phyloP scores from a whole-genome alignment of 2,329 filamentous ascomycete species.

The Cytospora leucostoma region DNA sequence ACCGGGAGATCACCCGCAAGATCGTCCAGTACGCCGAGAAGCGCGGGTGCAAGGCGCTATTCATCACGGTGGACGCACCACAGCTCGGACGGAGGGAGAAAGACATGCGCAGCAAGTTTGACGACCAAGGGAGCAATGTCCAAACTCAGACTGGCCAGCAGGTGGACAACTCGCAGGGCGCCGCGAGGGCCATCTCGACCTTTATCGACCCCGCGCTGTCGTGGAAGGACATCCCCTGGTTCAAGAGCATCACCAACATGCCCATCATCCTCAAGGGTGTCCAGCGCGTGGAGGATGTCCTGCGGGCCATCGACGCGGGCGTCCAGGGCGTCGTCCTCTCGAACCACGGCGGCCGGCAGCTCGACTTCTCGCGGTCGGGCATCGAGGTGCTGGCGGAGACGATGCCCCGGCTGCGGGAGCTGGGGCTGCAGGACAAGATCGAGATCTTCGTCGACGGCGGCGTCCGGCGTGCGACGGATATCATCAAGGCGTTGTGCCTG shows the following conservation, averaged over 20 bases:
- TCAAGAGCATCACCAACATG: constrained; percentile 85
- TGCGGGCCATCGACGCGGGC: constrained; percentile 78
- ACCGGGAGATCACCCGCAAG: constrained; percentile 83
- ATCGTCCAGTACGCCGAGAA: constrained; percentile 91
- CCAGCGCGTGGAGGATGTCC: constrained; percentile 91
- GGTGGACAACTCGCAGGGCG: constrained; percentile 87
- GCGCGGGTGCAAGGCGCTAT: constrained; percentile 90
- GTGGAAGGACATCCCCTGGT: constrained; percentile 96
- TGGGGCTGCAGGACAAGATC: constrained; percentile 72
- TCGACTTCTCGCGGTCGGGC: constrained; percentile 86
- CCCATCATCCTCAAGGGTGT: constrained; percentile 96
- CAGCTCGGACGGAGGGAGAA: constrained; percentile 94
- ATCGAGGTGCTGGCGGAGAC: constrained; percentile 92
- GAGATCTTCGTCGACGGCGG: constrained; percentile 93
- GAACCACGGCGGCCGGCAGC: constrained; percentile 93
- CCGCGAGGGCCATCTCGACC: constrained; percentile 88
- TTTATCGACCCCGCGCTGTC: constrained; percentile 95
- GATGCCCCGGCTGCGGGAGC: constrained; percentile 78
- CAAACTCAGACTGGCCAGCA: constrained; percentile 74
- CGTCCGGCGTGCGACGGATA: constrained; percentile 85
- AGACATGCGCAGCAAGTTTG: constrained; percentile 94
- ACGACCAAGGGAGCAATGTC: constrained; percentile 79
- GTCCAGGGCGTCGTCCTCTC: constrained; percentile 90
- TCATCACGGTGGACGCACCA: constrained; percentile 97
- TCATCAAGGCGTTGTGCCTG: constrained; percentile 91